Evolutionary conservation across 2,329 filamentous ascomycete genomes (phyloP).

Genomic region (Fusarium dlaminii): DNA sequence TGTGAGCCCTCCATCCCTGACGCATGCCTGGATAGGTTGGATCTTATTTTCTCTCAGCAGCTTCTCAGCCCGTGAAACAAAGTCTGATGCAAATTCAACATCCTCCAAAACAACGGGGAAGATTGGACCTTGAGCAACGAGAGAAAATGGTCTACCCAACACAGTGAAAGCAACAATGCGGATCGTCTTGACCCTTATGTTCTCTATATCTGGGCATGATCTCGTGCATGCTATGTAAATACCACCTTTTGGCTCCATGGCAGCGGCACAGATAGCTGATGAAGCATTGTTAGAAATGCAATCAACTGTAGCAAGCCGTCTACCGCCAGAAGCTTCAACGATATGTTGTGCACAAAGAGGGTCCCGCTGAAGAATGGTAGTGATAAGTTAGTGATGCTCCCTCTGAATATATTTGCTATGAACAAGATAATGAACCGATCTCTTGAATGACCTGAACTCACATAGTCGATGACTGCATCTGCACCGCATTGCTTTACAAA

Average conservation of each 20-base stretch:
- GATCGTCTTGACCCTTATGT: not conserved
- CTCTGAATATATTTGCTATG: too few species aligned
- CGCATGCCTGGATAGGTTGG: not conserved
- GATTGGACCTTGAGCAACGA: not conserved
- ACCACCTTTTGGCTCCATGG: not conserved
- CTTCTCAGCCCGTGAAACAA: not conserved
- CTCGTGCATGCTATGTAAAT: not conserved
- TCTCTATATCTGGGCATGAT: not conserved
- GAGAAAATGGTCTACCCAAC: not conserved
- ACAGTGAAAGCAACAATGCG: not conserved
- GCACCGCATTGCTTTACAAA: not conserved
- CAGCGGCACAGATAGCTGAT: not conserved
- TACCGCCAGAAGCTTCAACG: not conserved
- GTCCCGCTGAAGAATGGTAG: not conserved
- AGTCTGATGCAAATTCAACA: not conserved
- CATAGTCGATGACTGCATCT: not conserved
- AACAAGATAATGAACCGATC: too few species aligned
- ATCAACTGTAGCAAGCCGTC: not conserved
- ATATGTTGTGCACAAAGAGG: not conserved
- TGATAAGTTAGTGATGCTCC: not conserved
- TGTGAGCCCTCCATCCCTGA: not conserved
- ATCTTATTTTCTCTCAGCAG: not conserved
- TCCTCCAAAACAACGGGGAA: not conserved
- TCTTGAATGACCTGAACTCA: not conserved
- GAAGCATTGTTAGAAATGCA: not conserved